Evolutionary conservation across 306 rosid species (phyloP).

Genomic region (Crotalaria pallida): DNA sequence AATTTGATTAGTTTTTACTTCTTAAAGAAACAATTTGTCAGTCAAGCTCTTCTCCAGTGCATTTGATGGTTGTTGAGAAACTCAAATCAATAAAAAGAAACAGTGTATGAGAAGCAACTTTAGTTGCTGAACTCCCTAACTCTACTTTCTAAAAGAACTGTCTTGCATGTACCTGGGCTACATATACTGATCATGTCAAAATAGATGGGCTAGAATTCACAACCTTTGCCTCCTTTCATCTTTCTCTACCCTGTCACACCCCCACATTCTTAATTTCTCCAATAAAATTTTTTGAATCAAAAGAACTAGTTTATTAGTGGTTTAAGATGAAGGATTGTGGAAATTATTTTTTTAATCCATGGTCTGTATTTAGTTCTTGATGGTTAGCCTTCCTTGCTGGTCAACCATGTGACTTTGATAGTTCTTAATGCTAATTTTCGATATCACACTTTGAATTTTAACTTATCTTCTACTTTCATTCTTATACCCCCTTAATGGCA

Average conservation of each 20-base stretch:
- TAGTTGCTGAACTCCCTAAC: background rate
- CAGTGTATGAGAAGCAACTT: background rate
- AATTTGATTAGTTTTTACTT: background rate
- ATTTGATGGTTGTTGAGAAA: background rate
- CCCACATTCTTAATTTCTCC: background rate
- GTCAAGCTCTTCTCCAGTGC: background rate
- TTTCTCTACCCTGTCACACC: background rate
- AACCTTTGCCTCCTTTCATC: background rate
- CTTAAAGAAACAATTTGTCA: background rate
- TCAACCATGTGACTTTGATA: no score
- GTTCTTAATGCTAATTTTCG: background rate
- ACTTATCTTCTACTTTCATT: background rate
- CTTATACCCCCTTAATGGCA: background rate
- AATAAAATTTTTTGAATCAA: background rate
- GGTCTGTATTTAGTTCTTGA: background rate
- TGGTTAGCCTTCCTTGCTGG: background rate
- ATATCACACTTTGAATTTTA: background rate
- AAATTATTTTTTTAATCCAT: background rate
- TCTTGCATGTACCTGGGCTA: background rate
- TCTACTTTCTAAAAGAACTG: background rate
- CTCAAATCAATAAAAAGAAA: background rate
- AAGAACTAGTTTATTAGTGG: background rate
- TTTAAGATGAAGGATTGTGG: background rate
- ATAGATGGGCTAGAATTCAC: background rate
- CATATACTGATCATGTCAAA: background rate